Evolutionary conservation across 768 basidiomycete species (phyloP).

Genomic region (Leccinum broughii): DNA sequence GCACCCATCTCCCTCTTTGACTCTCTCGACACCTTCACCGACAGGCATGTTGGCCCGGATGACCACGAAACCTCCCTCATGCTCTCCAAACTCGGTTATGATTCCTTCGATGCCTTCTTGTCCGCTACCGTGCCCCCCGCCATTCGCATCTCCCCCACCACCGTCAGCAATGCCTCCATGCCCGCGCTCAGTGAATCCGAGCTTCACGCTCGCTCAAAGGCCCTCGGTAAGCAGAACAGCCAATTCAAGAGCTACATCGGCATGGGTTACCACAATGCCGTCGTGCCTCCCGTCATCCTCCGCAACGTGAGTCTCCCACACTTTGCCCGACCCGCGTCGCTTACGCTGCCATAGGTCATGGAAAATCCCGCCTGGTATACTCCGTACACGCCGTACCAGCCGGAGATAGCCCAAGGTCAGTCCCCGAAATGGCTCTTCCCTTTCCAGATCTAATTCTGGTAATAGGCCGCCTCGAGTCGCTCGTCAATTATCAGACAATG

Average conservation of each 20-base stretch:
- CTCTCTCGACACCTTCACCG: constrained; percentile 85
- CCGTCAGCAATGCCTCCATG: constrained; percentile 68
- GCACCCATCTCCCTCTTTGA: constrained; percentile 68
- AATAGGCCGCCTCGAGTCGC: constrained; percentile 89
- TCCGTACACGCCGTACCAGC: constrained; percentile 93
- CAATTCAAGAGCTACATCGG: constrained; percentile 93
- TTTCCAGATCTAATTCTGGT: constrained; percentile 13
- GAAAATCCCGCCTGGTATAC: constrained; percentile 99
- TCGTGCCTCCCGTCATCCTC: constrained; percentile 93
- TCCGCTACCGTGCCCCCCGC: constrained; percentile 75
- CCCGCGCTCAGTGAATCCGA: constrained; percentile 84
- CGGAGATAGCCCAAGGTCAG: constrained; percentile 96
- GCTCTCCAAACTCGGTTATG: constrained; percentile 82
- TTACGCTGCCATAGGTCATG: constrained; percentile 54
- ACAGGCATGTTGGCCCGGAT: constrained; percentile 93
- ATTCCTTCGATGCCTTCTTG: constrained; percentile 87
- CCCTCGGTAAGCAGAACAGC: constrained; percentile 78
- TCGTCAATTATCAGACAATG: constrained; percentile 98
- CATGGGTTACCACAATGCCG: constrained; percentile 95
- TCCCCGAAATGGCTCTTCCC: background rate
- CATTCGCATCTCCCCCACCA: constrained; percentile 66
- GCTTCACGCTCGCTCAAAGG: constrained; percentile 70
- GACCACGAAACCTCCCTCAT: constrained; percentile 76
- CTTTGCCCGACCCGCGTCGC: background rate
- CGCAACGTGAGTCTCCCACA: constrained; percentile 63